A percentile compares a stretch with the other conserved stretches of the same genome.
Conservation (phyloP, 768 basidiomycete species). For the Infundibulicybe gibba region DNA sequence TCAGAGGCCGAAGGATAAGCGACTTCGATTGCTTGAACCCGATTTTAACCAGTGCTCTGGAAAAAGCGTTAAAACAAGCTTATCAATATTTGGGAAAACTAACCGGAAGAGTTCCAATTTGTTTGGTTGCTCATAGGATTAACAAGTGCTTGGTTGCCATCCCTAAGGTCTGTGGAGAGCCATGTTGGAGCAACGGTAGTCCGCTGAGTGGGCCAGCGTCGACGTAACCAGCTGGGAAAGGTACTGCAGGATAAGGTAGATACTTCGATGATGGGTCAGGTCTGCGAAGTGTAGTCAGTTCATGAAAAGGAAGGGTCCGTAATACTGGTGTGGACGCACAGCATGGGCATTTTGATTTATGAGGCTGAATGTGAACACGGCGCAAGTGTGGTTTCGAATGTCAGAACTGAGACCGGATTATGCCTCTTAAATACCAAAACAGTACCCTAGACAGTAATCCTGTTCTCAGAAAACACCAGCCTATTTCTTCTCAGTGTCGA, state of each 20-base stretch:
- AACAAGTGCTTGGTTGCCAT: constrained; percentile 81
- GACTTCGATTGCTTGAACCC: constrained; percentile 84
- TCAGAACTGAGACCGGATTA: background rate
- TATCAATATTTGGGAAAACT: background rate
- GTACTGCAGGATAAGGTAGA: constrained; percentile 62
- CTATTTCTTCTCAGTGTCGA: too few relatives aligned
- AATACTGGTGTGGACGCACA: constrained; percentile 25
- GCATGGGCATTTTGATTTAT: constrained; percentile 37
- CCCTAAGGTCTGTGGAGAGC: constrained; percentile 80
- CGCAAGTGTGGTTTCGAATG: background rate
- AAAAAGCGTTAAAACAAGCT: constrained; percentile 57
- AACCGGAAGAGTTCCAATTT: constrained; percentile 49
- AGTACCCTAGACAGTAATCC: background rate
- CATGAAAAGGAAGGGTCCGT: background rate
- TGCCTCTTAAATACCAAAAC: constrained; percentile 5
- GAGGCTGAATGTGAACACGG: background rate
- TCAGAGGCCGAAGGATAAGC: constrained; percentile 84
- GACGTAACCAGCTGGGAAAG: constrained; percentile 40
- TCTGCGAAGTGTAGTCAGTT: constrained; percentile 23
- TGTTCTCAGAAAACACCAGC: too few relatives aligned
- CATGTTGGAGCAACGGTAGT: constrained; percentile 66
- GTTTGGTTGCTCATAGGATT: constrained; percentile 78
- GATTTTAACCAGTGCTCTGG: constrained; percentile 64
- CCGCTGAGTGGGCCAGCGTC: constrained; percentile 71
- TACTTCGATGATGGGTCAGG: constrained; percentile 70